Conservation (phyloP, 2,329 filamentous ascomycete genomes). For the Alternaria panax region DNA sequence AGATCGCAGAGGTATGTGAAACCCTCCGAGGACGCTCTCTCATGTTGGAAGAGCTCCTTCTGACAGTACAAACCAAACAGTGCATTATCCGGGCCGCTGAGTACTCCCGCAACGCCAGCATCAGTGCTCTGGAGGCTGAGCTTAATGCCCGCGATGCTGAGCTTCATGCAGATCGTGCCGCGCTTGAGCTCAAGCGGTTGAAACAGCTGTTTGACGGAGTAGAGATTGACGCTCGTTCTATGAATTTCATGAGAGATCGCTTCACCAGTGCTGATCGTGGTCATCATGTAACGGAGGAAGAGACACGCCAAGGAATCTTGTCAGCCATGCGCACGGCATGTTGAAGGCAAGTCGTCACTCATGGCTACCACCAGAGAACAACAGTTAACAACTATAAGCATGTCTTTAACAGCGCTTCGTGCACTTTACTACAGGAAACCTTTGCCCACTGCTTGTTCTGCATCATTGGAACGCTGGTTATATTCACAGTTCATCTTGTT, state of each 20-base stretch:
- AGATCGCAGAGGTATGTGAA: slow-evolving; percentile 38
- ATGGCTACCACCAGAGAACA: neutral
- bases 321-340: neutral
- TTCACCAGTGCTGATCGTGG: neutral
- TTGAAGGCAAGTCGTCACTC: neutral
- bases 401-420: neutral
- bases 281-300: neutral
- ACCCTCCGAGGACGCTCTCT: slow-evolving; percentile 1
- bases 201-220: slow-evolving; percentile 16
- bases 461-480: neutral
- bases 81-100: slow-evolving; percentile 29
- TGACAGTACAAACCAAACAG: slow-evolving; percentile 27
- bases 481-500: neutral
- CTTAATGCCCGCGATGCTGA: slow-evolving; percentile 34
- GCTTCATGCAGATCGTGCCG: slow-evolving; percentile 20
- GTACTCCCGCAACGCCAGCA: slow-evolving; percentile 25
- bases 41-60: slow-evolving; percentile 11
- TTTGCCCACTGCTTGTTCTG: neutral
- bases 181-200: slow-evolving; percentile 17
- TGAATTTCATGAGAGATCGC: slow-evolving; percentile 18
- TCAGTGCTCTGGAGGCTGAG: slow-evolving; percentile 27
- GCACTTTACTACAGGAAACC: neutral
- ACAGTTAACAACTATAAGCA: neutral
- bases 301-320: neutral
- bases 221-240: slow-evolving; percentile 20